Evolutionary conservation across 2,329 filamentous ascomycete species (phyloP).

Genomic region (Aspergillus flavus): DNA sequence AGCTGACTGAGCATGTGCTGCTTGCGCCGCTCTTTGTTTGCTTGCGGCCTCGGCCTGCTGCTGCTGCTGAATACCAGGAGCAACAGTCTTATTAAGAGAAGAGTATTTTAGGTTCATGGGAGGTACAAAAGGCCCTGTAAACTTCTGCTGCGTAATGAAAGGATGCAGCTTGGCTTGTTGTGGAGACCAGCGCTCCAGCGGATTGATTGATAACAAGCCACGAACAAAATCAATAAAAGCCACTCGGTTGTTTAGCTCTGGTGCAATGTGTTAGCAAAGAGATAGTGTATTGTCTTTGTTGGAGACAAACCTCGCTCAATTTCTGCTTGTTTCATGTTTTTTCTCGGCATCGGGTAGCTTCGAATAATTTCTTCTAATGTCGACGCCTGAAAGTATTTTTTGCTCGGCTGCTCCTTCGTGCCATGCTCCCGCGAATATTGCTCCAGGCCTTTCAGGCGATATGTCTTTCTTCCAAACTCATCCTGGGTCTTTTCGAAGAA

Average conservation of each 20-base stretch:
- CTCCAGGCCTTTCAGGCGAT: conserved; percentile 95
- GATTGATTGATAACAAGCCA: conserved; percentile 90
- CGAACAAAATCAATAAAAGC: conserved; percentile 98
- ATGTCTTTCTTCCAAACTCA: conserved; percentile 88
- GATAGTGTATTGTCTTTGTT: neutral
- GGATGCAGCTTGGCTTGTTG: conserved; percentile 97
- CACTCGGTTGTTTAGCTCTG: conserved; percentile 97
- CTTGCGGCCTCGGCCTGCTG: conserved; percentile 91
- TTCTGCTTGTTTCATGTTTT: conserved; percentile 98
- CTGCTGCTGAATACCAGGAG: conserved; percentile 92
- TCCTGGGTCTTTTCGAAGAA: conserved; percentile 95
- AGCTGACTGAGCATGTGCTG: conserved; percentile 69
- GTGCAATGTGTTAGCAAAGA: conserved; percentile 24
- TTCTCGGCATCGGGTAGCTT: conserved; percentile 95
- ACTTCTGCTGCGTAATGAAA: conserved; percentile 98
- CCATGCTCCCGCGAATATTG: conserved; percentile 95
- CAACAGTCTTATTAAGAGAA: conserved; percentile 81
- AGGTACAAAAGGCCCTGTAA: conserved; percentile 91
- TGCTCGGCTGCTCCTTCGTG: conserved; percentile 97
- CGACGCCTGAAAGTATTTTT: conserved; percentile 97
- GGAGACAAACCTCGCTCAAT: conserved; percentile 80
- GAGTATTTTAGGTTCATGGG: conserved; percentile 95
- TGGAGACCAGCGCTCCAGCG: conserved; percentile 94
- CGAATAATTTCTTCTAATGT: conserved; percentile 96
- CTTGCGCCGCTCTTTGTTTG: conserved; percentile 76